Conservation (phyloP, 75 land plant genomes). For the Pinus tabuliformis region DNA sequence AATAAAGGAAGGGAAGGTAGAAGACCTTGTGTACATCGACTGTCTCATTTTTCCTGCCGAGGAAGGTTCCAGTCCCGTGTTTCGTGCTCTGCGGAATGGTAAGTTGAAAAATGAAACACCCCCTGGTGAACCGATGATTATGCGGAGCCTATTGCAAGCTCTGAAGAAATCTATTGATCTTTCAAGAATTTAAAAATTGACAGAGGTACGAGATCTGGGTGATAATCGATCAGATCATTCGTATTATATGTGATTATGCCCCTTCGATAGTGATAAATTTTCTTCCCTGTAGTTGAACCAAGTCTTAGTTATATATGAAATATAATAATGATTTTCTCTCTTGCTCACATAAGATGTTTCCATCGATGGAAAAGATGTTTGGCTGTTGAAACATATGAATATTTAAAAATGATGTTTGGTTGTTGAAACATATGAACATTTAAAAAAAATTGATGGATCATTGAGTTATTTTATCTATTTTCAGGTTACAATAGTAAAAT, state of each 20-base stretch:
- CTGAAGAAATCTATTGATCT: constrained; percentile 67
- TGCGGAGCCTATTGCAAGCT: constrained; percentile 84
- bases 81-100: constrained; percentile 82
- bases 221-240: not conserved
- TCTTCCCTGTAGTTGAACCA: too few relatives aligned
- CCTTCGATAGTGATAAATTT: too few relatives aligned
- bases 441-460: too few relatives aligned
- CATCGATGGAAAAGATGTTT: too few relatives aligned
- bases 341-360: too few relatives aligned
- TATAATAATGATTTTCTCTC: too few relatives aligned
- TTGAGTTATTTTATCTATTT: too few relatives aligned
- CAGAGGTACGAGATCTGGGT: not conserved
- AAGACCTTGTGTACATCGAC: constrained; percentile 83
- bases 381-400: too few relatives aligned
- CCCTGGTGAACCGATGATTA: constrained; percentile 90
- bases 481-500: too few relatives aligned
- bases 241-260: not conserved
- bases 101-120: constrained; percentile 47
- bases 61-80: constrained; percentile 52
- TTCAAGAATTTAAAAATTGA: constrained; percentile 41
- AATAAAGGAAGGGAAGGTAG: constrained; percentile 58
- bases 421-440: too few relatives aligned
- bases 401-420: too few relatives aligned
- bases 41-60: constrained; percentile 66
- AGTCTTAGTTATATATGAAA: too few relatives aligned